A percentile compares a stretch with the other conserved stretches of the same genome.
These are phyloP conservation scores for Hanseniaspora gamundiae DNA, from an alignment of 1,139 yeast genomes.

Conservation along the genomic window DNA sequence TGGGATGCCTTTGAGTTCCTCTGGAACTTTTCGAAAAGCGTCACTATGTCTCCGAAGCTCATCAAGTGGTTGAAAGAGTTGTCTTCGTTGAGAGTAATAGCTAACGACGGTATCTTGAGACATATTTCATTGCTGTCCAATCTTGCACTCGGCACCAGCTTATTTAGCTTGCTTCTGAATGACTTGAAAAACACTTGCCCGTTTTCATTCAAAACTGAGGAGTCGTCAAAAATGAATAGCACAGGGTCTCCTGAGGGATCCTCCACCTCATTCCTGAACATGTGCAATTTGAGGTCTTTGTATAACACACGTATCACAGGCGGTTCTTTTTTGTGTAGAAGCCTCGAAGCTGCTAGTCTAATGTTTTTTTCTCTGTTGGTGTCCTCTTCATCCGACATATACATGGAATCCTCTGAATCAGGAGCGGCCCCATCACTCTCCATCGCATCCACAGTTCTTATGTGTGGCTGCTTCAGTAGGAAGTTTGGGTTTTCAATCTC, in stretches of 20 bases:
- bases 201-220: conserved; percentile 12
- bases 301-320: background rate
- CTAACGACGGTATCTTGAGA: conserved; percentile 18
- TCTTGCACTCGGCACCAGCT: conserved; percentile 15
- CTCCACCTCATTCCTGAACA: background rate
- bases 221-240: conserved; percentile 16
- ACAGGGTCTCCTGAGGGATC: conserved; percentile 2
- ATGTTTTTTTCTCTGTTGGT: background rate
- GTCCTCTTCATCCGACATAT: background rate
- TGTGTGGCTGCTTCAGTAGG: background rate
- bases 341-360: background rate
- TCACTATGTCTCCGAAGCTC: conserved; percentile 21
- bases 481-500: background rate
- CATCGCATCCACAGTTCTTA: background rate
- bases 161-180: conserved; percentile 18
- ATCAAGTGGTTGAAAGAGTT: conserved; percentile 22
- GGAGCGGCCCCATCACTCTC: background rate
- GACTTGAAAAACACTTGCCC: conserved; percentile 17
- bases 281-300: background rate
- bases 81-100: conserved; percentile 22
- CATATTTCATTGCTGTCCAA: conserved; percentile 20
- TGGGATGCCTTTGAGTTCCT: conserved; percentile 16
- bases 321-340: background rate
- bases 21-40: conserved; percentile 19
- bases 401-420: background rate